Conservation (phyloP, 768 basidiomycete species). For the Leccinum subtestaceum region DNA sequence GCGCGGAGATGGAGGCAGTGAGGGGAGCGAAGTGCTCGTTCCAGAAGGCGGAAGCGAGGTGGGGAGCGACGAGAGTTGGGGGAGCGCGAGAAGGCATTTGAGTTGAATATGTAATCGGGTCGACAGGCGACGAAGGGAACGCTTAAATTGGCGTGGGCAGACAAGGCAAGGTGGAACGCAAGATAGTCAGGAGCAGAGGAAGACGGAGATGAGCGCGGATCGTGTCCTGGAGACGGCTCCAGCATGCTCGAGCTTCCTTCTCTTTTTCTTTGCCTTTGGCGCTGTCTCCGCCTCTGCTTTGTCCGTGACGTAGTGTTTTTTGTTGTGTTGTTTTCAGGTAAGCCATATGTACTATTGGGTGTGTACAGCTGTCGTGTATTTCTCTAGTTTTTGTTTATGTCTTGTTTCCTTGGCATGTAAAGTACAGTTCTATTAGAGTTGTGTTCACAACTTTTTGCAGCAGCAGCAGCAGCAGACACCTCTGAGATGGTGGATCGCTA, state of each 20-base stretch:
- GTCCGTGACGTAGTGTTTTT: neutral
- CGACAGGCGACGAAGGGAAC: neutral
- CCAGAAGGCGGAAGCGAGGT: conserved; percentile 17
- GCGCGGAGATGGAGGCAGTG: conserved; percentile 10
- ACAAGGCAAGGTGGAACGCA: neutral
- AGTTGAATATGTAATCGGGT: neutral
- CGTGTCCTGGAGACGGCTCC: neutral
- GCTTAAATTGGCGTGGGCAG: neutral
- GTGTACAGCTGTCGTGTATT: neutral
- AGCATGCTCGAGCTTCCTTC: neutral
- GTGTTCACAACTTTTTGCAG: neutral
- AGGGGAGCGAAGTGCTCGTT: conserved; percentile 21
- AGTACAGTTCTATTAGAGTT: neutral
- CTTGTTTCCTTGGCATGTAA: neutral
- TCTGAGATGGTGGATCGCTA: neutral
- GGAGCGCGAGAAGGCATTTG: conserved; percentile 21
- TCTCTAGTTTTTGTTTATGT: neutral
- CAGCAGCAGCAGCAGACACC: neutral
- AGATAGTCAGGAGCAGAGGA: neutral
- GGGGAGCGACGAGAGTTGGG: conserved; percentile 27
- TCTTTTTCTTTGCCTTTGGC: neutral
- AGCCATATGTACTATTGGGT: neutral
- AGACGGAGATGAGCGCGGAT: neutral
- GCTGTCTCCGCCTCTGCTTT: neutral
- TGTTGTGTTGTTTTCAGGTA: neutral